Percentiles rank a stretch among this genome's conserved stretches.
Conservation (phyloP, 805 yeast genomes). For the Teunomyces aglyptinius region DNA sequence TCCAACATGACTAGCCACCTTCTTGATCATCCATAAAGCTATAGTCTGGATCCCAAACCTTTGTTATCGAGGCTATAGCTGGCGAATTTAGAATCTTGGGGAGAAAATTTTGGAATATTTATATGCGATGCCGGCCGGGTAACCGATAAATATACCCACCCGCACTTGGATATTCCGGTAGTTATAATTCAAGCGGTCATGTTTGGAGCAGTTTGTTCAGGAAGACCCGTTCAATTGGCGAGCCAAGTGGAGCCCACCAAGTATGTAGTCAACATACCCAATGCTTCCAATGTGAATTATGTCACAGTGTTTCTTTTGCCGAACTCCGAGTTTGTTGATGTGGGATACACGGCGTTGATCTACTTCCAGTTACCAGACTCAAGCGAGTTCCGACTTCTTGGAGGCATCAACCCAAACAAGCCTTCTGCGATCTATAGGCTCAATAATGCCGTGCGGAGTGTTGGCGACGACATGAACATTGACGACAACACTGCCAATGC, state of each 20-base stretch:
- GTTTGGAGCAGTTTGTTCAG: constrained; percentile 79
- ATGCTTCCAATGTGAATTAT: constrained; percentile 69
- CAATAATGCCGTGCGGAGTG: constrained; percentile 36
- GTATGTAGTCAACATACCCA: constrained; percentile 60
- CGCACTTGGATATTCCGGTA: too few species aligned
- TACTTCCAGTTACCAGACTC: constrained; percentile 78
- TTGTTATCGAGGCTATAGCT: constrained; percentile 7
- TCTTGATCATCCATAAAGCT: constrained; percentile 17
- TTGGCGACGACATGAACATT: constrained; percentile 39
- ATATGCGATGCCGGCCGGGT: constrained; percentile 3
- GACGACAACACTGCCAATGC: constrained; percentile 30
- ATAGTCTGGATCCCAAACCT: constrained; percentile 8
- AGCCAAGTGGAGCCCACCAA: constrained; percentile 68
- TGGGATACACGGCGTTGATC: constrained; percentile 74
- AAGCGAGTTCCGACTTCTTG: constrained; percentile 62
- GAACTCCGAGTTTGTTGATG: constrained; percentile 62
- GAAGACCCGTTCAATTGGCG: constrained; percentile 58
- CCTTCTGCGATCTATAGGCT: constrained; percentile 92
- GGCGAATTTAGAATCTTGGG: neutral
- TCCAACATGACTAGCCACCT: constrained; percentile 11
- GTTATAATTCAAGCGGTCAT: too few species aligned
- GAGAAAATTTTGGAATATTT: neutral
- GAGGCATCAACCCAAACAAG: constrained; percentile 60
- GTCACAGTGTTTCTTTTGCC: constrained; percentile 85
- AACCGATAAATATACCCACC: constrained; percentile 5